phyloP scores from a whole-genome alignment of 768 basidiomycete species.

The Hericium alpestre region DNA sequence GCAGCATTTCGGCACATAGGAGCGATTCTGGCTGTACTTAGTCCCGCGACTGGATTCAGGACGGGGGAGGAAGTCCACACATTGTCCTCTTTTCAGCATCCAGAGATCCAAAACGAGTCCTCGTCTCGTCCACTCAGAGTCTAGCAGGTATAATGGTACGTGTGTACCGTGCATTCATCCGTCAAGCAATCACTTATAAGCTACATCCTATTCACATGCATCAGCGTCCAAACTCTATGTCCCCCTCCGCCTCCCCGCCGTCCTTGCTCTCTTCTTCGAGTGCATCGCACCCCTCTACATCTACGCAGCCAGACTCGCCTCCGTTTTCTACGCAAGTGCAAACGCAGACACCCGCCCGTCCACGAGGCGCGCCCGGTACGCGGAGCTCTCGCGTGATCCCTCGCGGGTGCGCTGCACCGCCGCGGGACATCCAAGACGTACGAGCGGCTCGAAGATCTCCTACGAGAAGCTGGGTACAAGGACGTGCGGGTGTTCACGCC shows the following conservation, averaged over 20 bases:
- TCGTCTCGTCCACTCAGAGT: no score
- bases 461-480: slow-evolving; percentile 84
- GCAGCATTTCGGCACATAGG: not conserved
- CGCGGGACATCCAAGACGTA: slow-evolving; percentile 74
- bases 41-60: not conserved
- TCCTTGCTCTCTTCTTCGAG: slow-evolving; percentile 8
- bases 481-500: slow-evolving; percentile 87
- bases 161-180: no score
- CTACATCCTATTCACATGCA: not conserved
- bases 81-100: no score
- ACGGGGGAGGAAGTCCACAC: not conserved
- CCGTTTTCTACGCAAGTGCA: not conserved
- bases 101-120: no score
- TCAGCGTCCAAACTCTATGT: not conserved
- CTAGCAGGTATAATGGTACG: no score
- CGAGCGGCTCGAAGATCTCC: slow-evolving; percentile 75
- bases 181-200: not conserved
- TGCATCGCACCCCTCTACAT: slow-evolving; percentile 2
- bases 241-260: slow-evolving; percentile 7
- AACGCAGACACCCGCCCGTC: not conserved
- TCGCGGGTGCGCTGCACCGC: slow-evolving; percentile 57
- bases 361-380: not conserved
- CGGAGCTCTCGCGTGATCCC: slow-evolving; percentile 29
- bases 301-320: not conserved
- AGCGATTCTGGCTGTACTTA: not conserved